Conservation (phyloP, 2,329 filamentous ascomycete species). For the Claviceps citrina region DNA sequence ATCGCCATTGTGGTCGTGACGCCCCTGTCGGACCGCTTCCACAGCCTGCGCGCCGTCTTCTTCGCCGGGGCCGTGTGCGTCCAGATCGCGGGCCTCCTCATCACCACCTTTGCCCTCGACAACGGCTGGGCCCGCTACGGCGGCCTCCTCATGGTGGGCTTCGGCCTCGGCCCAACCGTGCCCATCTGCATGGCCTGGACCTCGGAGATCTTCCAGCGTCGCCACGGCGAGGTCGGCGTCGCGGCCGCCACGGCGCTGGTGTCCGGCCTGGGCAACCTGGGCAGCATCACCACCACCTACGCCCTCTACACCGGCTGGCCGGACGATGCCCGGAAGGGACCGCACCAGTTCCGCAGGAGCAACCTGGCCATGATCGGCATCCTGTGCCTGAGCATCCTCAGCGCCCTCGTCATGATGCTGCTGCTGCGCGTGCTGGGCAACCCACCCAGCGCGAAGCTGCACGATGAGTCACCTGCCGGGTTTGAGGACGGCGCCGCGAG, state of each 20-base stretch:
- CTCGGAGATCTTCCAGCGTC: conserved; percentile 74
- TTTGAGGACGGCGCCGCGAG: conserved; percentile 46
- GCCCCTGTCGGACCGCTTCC: conserved; percentile 75
- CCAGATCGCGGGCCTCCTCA: conserved; percentile 68
- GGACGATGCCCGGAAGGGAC: conserved; percentile 52
- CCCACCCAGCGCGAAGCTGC: conserved; percentile 31
- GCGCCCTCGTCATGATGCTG: conserved; percentile 52
- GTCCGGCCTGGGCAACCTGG: conserved; percentile 73
- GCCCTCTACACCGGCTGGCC: conserved; percentile 80
- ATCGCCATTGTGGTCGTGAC: conserved; percentile 75
- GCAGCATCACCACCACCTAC: conserved; percentile 76
- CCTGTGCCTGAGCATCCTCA: conserved; percentile 59
- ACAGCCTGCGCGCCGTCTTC: conserved; percentile 62
- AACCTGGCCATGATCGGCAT: conserved; percentile 85
- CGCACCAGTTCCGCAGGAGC: conserved; percentile 61
- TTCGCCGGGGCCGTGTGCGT: conserved; percentile 62
- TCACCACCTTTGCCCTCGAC: conserved; percentile 56
- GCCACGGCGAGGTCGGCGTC: conserved; percentile 81
- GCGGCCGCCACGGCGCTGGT: conserved; percentile 75
- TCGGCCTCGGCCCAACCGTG: conserved; percentile 78
- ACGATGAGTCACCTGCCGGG: conserved; percentile 25
- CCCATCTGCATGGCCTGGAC: conserved; percentile 93
- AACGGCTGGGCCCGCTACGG: conserved; percentile 75
- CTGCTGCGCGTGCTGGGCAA: conserved; percentile 46
- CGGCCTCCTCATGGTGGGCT: conserved; percentile 77